Conservation (phyloP, 2,329 filamentous ascomycete species). For the Clarireedia homoeocarpa region DNA sequence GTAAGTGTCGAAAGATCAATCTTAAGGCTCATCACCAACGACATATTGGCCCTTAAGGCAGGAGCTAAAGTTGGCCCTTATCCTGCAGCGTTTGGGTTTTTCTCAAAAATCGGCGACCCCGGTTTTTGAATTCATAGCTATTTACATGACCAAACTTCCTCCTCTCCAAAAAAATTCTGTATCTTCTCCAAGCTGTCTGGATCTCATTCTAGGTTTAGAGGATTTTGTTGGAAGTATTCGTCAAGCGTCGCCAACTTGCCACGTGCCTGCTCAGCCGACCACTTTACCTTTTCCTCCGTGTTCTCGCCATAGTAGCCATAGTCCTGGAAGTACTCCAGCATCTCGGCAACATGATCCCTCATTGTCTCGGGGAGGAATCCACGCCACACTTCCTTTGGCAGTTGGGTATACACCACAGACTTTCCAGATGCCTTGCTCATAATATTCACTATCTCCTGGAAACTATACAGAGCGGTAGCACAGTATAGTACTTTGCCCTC, state of each 20-base stretch:
- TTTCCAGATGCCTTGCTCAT: constrained; percentile 30
- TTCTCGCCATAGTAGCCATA: constrained; percentile 32
- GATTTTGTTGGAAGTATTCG: constrained; percentile 29
- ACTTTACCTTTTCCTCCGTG: constrained; percentile 27
- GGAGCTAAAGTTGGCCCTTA: too few relatives aligned
- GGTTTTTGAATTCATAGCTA: background rate
- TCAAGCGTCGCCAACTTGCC: constrained; percentile 29
- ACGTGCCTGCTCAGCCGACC: constrained; percentile 25
- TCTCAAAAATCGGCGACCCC: too few relatives aligned
- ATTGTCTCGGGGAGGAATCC: background rate
- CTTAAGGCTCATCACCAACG: too few relatives aligned
- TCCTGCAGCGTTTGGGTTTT: too few relatives aligned
- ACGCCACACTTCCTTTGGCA: constrained; percentile 11
- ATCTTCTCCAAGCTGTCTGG: background rate
- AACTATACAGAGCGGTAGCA: constrained; percentile 32
- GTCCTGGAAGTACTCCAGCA: constrained; percentile 24
- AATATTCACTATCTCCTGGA: constrained; percentile 26
- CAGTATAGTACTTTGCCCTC: constrained; percentile 38
- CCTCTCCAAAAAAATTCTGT: background rate
- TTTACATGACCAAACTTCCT: background rate
- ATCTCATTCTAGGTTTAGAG: constrained; percentile 11
- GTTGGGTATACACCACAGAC: constrained; percentile 14
- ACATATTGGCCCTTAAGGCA: too few relatives aligned
- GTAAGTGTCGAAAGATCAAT: too few relatives aligned
- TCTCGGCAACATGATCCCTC: constrained; percentile 19